Evolutionary conservation across 2,329 filamentous ascomycete genomes (phyloP).

Genomic region (Aspergillus neotritici): DNA sequence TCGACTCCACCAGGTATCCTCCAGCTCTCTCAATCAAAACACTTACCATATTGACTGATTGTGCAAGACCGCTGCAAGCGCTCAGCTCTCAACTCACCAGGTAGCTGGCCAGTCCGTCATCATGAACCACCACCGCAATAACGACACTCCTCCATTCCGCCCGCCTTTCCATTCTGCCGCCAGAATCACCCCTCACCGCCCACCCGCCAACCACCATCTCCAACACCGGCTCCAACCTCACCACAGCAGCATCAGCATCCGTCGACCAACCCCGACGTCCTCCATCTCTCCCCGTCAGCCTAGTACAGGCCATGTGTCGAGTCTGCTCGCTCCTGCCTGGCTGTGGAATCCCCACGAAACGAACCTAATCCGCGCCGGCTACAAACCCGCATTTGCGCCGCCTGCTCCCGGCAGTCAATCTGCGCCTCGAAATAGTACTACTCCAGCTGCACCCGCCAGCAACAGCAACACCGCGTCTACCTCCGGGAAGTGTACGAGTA

Average conservation of each 20-base stretch:
- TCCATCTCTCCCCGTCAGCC: slow-evolving; percentile 3
- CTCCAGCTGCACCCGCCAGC: not conserved
- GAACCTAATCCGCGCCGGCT: slow-evolving; percentile 20
- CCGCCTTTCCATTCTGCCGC: slow-evolving; percentile 16
- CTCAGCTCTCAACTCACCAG: no score
- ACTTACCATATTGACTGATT: slow-evolving; percentile 28
- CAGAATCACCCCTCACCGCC: slow-evolving; percentile 8
- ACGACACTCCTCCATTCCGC: slow-evolving; percentile 2
- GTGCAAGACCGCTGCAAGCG: not conserved
- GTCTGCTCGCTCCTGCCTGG: slow-evolving; percentile 16
- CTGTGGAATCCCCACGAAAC: slow-evolving; percentile 19
- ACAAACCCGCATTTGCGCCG: slow-evolving; percentile 17
- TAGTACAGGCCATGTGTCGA: slow-evolving; percentile 15
- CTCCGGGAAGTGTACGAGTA: no score
- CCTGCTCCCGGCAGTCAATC: not conserved
- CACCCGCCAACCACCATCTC: slow-evolving; percentile 1
- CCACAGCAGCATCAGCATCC: not conserved
- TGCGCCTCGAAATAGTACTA: slow-evolving; percentile 2
- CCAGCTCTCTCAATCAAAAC: not conserved
- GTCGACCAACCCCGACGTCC: slow-evolving; percentile 1
- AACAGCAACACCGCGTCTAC: slow-evolving; percentile 4
- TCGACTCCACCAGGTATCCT: no score
- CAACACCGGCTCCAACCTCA: slow-evolving; percentile 1
- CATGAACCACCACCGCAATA: no score
- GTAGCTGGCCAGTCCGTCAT: no score